These are phyloP conservation scores for Globisporangium takayamanum DNA, from an alignment of 352 stramenopile genomes.

Conservation along the genomic window DNA sequence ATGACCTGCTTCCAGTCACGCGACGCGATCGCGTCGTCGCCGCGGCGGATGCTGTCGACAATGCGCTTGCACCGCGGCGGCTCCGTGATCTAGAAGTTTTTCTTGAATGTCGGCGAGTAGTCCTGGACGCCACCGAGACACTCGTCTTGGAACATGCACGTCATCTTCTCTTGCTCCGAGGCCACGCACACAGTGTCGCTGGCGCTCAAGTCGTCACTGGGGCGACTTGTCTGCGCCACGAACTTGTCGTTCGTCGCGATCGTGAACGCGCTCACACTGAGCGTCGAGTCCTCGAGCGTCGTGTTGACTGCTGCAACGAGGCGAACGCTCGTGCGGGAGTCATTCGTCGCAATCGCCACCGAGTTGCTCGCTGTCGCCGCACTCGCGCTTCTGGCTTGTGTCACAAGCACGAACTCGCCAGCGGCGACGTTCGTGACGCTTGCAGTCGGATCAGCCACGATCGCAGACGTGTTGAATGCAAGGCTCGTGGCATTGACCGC, in stretches of 20 bases:
- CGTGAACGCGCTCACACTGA: constrained; percentile 5
- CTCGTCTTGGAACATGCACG: constrained; percentile 33
- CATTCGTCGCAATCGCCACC: not conserved
- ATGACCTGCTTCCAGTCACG: too few relatives aligned
- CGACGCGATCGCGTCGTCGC: too few relatives aligned
- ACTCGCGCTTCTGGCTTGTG: not conserved
- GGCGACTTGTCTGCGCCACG: not conserved
- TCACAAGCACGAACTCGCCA: constrained; percentile 9
- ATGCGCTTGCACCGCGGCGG: constrained; percentile 36
- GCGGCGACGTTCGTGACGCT: constrained; percentile 6
- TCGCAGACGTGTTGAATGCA: constrained; percentile 1
- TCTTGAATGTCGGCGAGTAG: constrained; percentile 41
- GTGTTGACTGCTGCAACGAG: constrained; percentile 7
- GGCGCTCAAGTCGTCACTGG: not conserved
- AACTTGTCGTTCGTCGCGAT: constrained; percentile 8
- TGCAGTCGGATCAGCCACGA: not conserved
- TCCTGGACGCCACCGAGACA: constrained; percentile 38
- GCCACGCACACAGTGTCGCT: constrained; percentile 1
- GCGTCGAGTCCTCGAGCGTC: constrained; percentile 4
- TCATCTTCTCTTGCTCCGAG: constrained; percentile 2
- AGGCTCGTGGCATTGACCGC: constrained; percentile 1
- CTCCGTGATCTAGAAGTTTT: constrained; percentile 25
- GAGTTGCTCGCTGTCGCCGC: not conserved
- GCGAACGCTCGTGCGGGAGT: not conserved
- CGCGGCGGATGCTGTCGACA: constrained; percentile 26